phyloP scores from a whole-genome alignment of 371 early-diverging fungal species.

The Dichotomocladium elegans region DNA sequence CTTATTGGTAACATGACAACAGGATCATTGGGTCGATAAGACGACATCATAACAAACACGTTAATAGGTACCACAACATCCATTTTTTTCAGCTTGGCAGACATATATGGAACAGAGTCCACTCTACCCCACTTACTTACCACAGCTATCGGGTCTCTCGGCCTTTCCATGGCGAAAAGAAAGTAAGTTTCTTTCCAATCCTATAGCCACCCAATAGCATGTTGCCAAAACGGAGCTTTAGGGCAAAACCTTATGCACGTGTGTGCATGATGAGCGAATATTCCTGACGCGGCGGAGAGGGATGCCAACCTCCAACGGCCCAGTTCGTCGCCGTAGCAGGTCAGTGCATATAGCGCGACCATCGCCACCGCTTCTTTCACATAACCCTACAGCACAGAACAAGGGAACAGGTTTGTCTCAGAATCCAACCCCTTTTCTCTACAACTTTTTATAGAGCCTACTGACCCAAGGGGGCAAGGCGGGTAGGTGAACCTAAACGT shows the following conservation, averaged over 20 bases:
- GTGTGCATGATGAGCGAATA: background rate
- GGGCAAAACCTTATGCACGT: background rate
- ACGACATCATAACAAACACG: background rate
- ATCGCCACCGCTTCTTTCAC: no score
- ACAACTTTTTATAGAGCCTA: no score
- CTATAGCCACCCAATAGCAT: background rate
- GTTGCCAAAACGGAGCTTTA: background rate
- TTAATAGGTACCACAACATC: background rate
- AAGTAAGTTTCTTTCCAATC: background rate
- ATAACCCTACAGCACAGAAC: no score
- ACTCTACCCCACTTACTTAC: background rate
- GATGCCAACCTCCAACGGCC: no score
- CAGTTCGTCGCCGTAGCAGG: no score
- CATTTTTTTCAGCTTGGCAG: background rate
- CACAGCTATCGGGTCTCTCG: background rate
- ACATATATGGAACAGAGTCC: background rate
- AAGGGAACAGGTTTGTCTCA: no score
- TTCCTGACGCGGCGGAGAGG: no score
- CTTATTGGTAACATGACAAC: background rate
- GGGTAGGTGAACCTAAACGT: no score
- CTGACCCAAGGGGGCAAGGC: no score
- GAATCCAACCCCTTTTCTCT: no score
- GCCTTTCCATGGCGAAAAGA: no score
- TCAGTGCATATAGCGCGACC: no score
- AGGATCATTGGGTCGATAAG: background rate